Base-by-base conservation (phyloP, 2,329 filamentous ascomycete genomes). In the Pseudohalonectria lignicola region DNA sequence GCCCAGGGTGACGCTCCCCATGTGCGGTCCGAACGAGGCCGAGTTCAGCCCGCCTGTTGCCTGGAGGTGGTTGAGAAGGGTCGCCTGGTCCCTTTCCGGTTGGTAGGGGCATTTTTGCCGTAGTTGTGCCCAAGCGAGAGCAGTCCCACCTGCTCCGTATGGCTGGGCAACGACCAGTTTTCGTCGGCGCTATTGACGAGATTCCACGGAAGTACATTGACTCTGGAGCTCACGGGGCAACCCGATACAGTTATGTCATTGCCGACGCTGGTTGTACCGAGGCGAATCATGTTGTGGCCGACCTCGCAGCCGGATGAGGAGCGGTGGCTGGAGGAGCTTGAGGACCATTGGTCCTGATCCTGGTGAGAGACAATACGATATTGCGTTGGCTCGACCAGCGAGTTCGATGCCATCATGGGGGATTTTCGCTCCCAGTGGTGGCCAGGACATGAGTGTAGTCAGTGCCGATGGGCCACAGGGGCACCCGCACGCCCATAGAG, bases 11-110 rank as follows among this genome's bases (percentile, higher is more conserved):
- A 44, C 56, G n/a, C 54, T 57, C 4, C 56, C 57, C 15, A 58
- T 43, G 20, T 60, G 57, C 31, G 59, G 42, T 11, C 48, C 47
- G 31, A 52, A 58, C 2, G 50, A 53, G n/a, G 43, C 48, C 1
- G 52, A 55, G 1, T 46, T 41, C 19, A 50, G 52, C 8, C 37
- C 13, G 17, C 39, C 40, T 2, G 23, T n/a, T 0, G 11, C n/a
- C 13, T 45, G 43, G 34, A 47, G 32, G 48, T 47, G 37, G 40
- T 49, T 18, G 28, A 47, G 29, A 16, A 44, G 15, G 8, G 37
- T 36, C 3, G 21, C 31, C 9, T 32, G n/a, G 23, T 7, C 23
- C 11, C 13, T 13, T 16, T 13, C 8, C 13, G 26, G 26, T 2
- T 28, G 11, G 13, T 25, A 37, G 16, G 20, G 23, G 18, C 26